Conservation (phyloP, 1,139 yeast species). For the Protomyces gravidus region DNA sequence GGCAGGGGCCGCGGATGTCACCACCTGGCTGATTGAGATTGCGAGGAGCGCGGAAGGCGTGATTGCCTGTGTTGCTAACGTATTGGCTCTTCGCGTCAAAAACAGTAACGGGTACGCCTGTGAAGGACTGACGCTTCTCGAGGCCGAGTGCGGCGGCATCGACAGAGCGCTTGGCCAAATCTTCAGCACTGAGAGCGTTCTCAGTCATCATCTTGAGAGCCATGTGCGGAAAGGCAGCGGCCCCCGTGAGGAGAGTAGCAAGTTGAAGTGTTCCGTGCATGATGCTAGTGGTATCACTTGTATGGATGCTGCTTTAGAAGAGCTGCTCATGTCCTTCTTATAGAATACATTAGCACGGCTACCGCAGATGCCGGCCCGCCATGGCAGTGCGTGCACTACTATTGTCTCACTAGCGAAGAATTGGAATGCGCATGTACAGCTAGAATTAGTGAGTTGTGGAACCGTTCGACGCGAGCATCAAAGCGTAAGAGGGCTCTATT, state of each 20-base stretch:
- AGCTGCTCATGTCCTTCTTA: neutral
- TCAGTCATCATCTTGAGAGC: slow-evolving; percentile 13
- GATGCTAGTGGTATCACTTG: neutral
- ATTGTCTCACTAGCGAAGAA: too few species aligned
- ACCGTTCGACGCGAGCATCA: too few species aligned
- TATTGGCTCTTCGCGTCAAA: slow-evolving; percentile 17
- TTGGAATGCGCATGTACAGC: too few species aligned
- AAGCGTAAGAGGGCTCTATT: too few species aligned
- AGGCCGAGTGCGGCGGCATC: neutral
- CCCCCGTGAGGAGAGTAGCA: slow-evolving; percentile 16
- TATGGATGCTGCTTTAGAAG: neutral
- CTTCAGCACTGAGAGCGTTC: slow-evolving; percentile 7
- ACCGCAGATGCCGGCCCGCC: too few species aligned
- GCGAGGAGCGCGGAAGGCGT: slow-evolving; percentile 16
- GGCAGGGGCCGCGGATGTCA: slow-evolving; percentile 26
- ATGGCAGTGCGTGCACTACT: too few species aligned
- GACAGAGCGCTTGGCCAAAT: slow-evolving; percentile 7
- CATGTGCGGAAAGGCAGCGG: slow-evolving; percentile 25
- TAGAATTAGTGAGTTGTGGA: too few species aligned
- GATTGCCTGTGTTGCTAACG: slow-evolving; percentile 5
- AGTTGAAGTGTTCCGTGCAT: slow-evolving; percentile 4
- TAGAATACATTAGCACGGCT: too few species aligned
- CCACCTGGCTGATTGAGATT: slow-evolving; percentile 14
- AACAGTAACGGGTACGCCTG: slow-evolving; percentile 10
- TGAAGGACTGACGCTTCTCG: slow-evolving; percentile 1